A percentile compares a stretch with the other conserved stretches of the same genome.
Evolutionary conservation across 441 rosid species (phyloP).

Genomic region (Eruca vesicaria): DNA sequence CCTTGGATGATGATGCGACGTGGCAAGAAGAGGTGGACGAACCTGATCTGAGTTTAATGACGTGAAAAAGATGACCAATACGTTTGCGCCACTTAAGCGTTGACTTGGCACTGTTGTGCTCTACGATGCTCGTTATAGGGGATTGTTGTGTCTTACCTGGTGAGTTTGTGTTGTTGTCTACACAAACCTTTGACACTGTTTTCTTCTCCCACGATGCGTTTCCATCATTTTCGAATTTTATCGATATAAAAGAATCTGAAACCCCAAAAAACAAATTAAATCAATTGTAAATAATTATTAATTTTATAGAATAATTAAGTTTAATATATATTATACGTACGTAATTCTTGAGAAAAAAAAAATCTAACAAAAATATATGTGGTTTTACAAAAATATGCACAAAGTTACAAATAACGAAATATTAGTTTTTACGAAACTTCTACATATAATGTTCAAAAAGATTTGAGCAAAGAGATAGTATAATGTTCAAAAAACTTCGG

Average conservation of each 20-base stretch:
- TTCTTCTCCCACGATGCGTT: constrained; percentile 85
- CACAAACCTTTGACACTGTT: constrained; percentile 48
- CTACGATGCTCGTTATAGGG: constrained; percentile 44
- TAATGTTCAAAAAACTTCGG: neutral
- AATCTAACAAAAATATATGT: too few relatives aligned
- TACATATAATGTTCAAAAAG: neutral
- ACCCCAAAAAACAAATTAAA: neutral
- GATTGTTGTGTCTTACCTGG: constrained; percentile 36
- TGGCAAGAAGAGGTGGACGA: constrained; percentile 66
- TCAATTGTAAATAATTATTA: neutral
- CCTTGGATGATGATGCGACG: constrained; percentile 54
- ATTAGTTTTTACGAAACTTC: neutral
- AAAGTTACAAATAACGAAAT: neutral
- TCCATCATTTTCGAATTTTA: constrained; percentile 83
- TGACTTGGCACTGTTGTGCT: constrained; percentile 56
- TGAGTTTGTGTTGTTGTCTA: constrained; percentile 37
- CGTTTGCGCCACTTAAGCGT: constrained; percentile 83
- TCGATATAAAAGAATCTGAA: constrained; percentile 82
- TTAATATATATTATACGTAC: neutral
- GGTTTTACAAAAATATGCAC: neutral
- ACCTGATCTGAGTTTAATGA: constrained; percentile 59
- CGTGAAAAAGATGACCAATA: constrained; percentile 79
- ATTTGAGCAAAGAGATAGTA: too few relatives aligned
- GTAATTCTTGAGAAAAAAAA: too few relatives aligned
- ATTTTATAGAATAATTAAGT: neutral